Conservation (phyloP, 805 yeast species). For the Clavispora phyllophila region DNA sequence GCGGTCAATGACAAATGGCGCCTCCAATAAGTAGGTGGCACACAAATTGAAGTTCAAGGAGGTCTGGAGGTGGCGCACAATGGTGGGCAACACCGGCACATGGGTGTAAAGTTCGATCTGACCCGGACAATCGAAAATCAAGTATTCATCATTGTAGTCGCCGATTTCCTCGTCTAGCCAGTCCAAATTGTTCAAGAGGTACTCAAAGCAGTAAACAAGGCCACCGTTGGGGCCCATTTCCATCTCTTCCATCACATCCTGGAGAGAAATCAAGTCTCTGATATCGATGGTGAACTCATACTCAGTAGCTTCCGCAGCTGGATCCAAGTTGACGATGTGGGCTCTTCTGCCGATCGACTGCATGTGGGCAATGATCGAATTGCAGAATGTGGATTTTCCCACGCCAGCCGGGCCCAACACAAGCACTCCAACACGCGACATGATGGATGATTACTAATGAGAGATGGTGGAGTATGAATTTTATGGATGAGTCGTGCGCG, state of each 20-base stretch:
- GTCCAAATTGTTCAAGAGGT: slow-evolving; percentile 80
- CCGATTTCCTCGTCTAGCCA: slow-evolving; percentile 98
- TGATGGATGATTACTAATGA: slow-evolving; percentile 19
- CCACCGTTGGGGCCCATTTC: slow-evolving; percentile 96
- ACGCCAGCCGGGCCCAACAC: slow-evolving; percentile 98
- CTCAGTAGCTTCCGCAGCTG: slow-evolving; percentile 93
- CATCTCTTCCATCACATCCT: slow-evolving; percentile 94
- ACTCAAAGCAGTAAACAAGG: slow-evolving; percentile 87
- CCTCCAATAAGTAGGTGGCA: slow-evolving; percentile 88
- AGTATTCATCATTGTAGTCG: slow-evolving; percentile 88
- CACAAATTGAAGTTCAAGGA: slow-evolving; percentile 82
- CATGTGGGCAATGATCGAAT: slow-evolving; percentile 79
- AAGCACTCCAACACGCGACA: slow-evolving; percentile 93
- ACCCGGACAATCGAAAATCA: slow-evolving; percentile 95
- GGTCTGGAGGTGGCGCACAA: slow-evolving; percentile 78
- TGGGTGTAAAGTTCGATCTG: slow-evolving; percentile 94
- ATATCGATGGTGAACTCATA: slow-evolving; percentile 91
- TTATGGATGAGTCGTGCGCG: slow-evolving; percentile 12
- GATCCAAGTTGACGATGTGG: slow-evolving; percentile 91
- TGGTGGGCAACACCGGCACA: slow-evolving; percentile 85
- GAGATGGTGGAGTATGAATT: neutral
- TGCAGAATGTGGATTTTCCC: slow-evolving; percentile 90
- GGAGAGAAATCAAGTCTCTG: slow-evolving; percentile 80
- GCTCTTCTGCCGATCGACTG: slow-evolving; percentile 89
- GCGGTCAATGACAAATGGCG: slow-evolving; percentile 86